Conservation (phyloP, 257 asterid genomes). For the Ligustrum vulgare region DNA sequence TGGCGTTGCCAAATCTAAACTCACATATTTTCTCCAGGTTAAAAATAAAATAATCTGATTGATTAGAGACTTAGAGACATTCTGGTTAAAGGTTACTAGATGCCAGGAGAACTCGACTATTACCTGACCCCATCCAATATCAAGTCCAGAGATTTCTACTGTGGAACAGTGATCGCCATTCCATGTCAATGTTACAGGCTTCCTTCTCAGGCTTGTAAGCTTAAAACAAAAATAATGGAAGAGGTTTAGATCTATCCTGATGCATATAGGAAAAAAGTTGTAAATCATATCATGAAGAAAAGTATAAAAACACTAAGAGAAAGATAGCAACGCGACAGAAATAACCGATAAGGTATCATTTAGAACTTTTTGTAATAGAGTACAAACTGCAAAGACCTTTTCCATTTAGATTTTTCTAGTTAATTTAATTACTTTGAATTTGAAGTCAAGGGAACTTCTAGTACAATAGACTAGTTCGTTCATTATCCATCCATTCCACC, state of each 20-base stretch:
- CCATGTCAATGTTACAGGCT: conserved; percentile 76
- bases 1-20: neutral
- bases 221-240: conserved; percentile 28
- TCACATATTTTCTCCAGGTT: neutral
- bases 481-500: neutral
- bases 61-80: neutral
- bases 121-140: conserved; percentile 99
- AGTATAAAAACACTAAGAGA: neutral
- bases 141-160: conserved; percentile 92
- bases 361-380: neutral
- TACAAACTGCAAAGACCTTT: neutral
- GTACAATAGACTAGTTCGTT: neutral
- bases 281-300: neutral
- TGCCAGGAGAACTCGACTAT: conserved; percentile 16
- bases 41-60: neutral
- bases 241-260: conserved; percentile 1
- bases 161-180: conserved; percentile 38
- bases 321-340: neutral
- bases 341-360: neutral
- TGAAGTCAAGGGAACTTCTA: neutral
- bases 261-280: neutral
- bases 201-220: conserved; percentile 78
- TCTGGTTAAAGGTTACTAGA: neutral
- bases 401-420: neutral
- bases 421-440: neutral